Base-by-base conservation (phyloP, 192 early-diverging fungal species). In the Coemansia sp. region DNA sequence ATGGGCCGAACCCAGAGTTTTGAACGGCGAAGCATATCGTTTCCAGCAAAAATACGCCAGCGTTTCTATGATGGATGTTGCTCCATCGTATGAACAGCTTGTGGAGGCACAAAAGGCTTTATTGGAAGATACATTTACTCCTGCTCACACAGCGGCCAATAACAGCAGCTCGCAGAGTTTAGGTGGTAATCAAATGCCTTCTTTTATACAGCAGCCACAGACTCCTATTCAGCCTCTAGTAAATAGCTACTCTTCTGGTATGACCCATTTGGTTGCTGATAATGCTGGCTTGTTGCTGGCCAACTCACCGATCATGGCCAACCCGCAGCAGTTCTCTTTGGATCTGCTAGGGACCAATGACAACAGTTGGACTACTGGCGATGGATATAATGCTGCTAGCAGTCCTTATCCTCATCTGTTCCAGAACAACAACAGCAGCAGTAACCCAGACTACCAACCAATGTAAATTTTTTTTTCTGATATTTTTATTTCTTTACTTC, bases 1-100 rank as follows among this genome's bases (percentile, higher is more conserved):
- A 2, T 79, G 77, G 77, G 45, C 51, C 20, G 77, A 79, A 48
- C 77, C 77, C 2, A 67, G 77, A 0, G 43, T 79, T 11, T 70
- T 79, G 64, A 48, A 62, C 7, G 57, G 15, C 8, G 61, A 54
- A 6, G 64, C 67, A 5, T 78, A 69, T 43, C 15, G 53, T 14
- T 35, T 39, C 20, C 76, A 78, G 59, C 56, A 69, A 45, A 28
- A 28, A 17, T 78, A 70, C 9, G 76, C 76, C 33, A 59, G 57
- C 17, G 34, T 35, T 41, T 33, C 18, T 4, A 53, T 41, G 5
- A 48, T 72, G n/a, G 61, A 58, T 0, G 5, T 33, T 12, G 58
- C 75, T 2, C 70, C 75, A 0, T n/a, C 45, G 4, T 78, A 68
- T 55, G 56, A 65, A 32, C 52, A 57, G 39, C n/a, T 32, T 22